Conservation (phyloP, 208 protist species). For the Wallacemonas sp. region DNA sequence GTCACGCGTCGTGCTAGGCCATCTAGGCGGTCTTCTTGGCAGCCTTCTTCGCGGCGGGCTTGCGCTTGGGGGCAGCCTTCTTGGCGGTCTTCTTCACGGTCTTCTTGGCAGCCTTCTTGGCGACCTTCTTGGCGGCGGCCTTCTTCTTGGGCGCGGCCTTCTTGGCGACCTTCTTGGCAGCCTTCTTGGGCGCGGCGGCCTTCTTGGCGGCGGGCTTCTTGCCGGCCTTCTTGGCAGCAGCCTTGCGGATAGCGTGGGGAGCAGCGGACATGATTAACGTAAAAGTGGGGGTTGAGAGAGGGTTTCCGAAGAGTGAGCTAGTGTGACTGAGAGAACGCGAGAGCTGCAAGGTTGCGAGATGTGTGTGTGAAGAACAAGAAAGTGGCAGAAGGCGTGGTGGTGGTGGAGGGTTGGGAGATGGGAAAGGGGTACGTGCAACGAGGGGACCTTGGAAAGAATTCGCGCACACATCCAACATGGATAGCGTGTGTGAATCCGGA, state of each 20-base stretch:
- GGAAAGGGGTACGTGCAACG: no score
- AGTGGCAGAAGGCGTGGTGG: no score
- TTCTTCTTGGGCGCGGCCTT: constrained; percentile 24
- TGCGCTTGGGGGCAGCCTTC: constrained; percentile 18
- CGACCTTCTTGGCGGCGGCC: constrained; percentile 11
- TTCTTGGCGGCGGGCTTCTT: constrained; percentile 33
- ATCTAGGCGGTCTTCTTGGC: constrained; percentile 9
- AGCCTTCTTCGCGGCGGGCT: constrained; percentile 10
- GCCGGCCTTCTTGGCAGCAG: constrained; percentile 22
- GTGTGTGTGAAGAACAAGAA: not conserved
- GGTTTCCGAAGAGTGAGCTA: not conserved
- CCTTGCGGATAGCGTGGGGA: constrained; percentile 20
- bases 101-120: constrained; percentile 14
- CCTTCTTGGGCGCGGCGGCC: constrained; percentile 27
- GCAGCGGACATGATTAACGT: not conserved
- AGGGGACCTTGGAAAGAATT: no score
- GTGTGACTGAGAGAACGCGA: not conserved
- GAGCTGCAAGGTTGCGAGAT: not conserved
- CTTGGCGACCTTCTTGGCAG: constrained; percentile 29
- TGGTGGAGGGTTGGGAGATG: no score
- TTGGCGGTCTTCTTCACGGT: constrained; percentile 22
- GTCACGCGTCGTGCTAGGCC: not conserved
- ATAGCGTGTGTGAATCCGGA: no score
- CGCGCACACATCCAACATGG: no score
- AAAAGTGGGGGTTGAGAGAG: not conserved